These are phyloP conservation scores for Pseudogymnoascus destructans DNA, from an alignment of 2,329 filamentous ascomycete species.

Conservation along the genomic window DNA sequence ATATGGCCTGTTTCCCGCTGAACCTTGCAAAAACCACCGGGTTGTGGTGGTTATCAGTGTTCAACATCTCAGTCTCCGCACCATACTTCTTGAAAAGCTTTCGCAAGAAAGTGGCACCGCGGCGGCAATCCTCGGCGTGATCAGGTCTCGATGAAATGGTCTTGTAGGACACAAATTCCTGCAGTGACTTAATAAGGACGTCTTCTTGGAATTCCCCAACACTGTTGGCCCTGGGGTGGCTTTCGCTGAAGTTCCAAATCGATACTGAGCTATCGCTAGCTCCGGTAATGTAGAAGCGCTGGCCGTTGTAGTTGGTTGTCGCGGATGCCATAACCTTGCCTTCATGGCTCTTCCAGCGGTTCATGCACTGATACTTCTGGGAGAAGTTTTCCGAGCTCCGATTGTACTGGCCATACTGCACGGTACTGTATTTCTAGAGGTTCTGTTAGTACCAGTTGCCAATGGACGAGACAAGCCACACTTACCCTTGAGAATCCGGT, in stretches of 20 bases:
- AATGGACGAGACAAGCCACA: constrained; percentile 11
- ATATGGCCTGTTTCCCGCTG: constrained; percentile 54
- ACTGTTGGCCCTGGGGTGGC: constrained; percentile 19
- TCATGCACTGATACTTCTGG: constrained; percentile 69
- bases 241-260: constrained; percentile 62
- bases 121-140: constrained; percentile 81
- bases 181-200: constrained; percentile 56
- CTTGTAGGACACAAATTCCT: constrained; percentile 81
- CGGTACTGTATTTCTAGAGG: constrained; percentile 51
- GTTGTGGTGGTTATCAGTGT: constrained; percentile 62
- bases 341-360: constrained; percentile 69
- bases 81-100: constrained; percentile 86
- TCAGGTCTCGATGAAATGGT: constrained; percentile 80
- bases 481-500: constrained; percentile 72
- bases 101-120: constrained; percentile 81
- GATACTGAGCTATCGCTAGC: constrained; percentile 84
- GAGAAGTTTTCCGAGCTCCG: constrained; percentile 42
- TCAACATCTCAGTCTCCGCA: constrained; percentile 80
- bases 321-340: constrained; percentile 81
- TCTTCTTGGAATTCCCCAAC: constrained; percentile 31
- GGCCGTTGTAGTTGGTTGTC: constrained; percentile 52
- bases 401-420: constrained; percentile 46
- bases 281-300: constrained; percentile 83
- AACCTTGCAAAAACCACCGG: constrained; percentile 92
- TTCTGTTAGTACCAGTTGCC: constrained; percentile 2